Evolutionary conservation across 164 flowering plant species (phyloP).

Genomic region (Chloranthus sessilifolius): DNA sequence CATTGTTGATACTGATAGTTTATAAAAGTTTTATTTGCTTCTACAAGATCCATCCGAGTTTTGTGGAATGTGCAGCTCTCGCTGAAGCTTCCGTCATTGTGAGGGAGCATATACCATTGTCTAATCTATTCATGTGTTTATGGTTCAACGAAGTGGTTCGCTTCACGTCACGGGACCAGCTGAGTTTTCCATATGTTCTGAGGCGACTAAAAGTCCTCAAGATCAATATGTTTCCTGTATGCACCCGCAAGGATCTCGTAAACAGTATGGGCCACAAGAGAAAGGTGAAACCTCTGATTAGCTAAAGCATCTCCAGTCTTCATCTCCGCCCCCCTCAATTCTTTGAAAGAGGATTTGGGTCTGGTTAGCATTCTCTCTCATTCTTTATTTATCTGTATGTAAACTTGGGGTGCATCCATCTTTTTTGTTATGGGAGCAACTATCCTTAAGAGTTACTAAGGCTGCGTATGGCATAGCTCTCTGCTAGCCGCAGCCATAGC

Average conservation of each 20-base stretch:
- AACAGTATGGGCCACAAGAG: constrained; percentile 92
- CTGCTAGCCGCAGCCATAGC: too few species aligned
- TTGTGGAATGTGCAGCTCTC: constrained; percentile 71
- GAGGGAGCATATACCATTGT: constrained; percentile 72
- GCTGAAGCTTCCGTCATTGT: constrained; percentile 90
- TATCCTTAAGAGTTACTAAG: too few species aligned
- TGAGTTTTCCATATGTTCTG: constrained; percentile 89
- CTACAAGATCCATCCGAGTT: too few species aligned
- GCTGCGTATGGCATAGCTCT: too few species aligned
- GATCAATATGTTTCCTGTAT: constrained; percentile 84
- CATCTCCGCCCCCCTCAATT: background rate
- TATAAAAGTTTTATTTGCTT: too few species aligned
- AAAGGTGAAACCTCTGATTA: constrained; percentile 71
- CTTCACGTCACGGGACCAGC: constrained; percentile 92
- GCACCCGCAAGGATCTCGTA: constrained; percentile 91
- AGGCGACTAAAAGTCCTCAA: constrained; percentile 62
- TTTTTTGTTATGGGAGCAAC: too few species aligned
- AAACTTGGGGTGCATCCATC: too few species aligned
- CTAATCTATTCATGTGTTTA: constrained; percentile 85
- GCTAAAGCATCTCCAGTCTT: constrained; percentile 7
- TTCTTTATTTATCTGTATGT: background rate
- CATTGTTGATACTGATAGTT: too few species aligned
- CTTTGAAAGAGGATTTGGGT: background rate
- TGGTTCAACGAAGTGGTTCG: constrained; percentile 98
- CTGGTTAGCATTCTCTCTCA: background rate